Base-by-base conservation (phyloP, 2,329 filamentous ascomycete species). In the Aspergillus calidoustus region DNA sequence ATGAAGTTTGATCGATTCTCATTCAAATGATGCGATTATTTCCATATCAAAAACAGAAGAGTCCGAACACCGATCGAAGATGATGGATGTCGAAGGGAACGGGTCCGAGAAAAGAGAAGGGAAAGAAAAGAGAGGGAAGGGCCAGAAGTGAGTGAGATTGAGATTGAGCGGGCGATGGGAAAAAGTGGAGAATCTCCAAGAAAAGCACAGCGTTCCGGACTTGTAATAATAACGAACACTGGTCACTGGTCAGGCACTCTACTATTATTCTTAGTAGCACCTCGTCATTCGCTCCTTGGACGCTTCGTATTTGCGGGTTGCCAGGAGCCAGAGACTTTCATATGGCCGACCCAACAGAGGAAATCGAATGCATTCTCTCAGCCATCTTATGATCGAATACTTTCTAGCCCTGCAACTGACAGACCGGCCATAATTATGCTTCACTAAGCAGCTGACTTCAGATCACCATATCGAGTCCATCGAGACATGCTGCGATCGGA, bases 61-160 rank as follows among this genome's bases (percentile, higher is more conserved):
- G 56, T 50, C 60, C 30, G 43, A 64, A 31, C 15, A 51, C 61
- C 19, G 50, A 49, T 30, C 51, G 50, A 28, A 54, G 31, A 25
- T 38, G 30, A 44, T 54, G 59, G 38, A 46, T 46, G 57, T 54
- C 43, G 50, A 58, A 56, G 51, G 41, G 50, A 53, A 54, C 34
- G 17, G 51, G 51, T 49, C 31, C 34, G 64, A 55, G 60, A 59
- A 59, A 58, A 50, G 60, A 59, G 51, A 60, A 28, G 11, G 46
- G 25, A 59, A 51, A 30, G 44, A 57, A 57, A 55, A 66, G 57
- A 62, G 30, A 65, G 60, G 59, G 51, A 60, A 59, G 56, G 52
- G 62, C 60, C 49, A 62, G 53, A 60, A 34, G 64, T 67, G 65
- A 67, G 64, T 65, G 64, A 68, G 67, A 69, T 67, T 67, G 68